Conservation (phyloP, 1,139 yeast genomes). For the Sporopachydermia cereana region DNA sequence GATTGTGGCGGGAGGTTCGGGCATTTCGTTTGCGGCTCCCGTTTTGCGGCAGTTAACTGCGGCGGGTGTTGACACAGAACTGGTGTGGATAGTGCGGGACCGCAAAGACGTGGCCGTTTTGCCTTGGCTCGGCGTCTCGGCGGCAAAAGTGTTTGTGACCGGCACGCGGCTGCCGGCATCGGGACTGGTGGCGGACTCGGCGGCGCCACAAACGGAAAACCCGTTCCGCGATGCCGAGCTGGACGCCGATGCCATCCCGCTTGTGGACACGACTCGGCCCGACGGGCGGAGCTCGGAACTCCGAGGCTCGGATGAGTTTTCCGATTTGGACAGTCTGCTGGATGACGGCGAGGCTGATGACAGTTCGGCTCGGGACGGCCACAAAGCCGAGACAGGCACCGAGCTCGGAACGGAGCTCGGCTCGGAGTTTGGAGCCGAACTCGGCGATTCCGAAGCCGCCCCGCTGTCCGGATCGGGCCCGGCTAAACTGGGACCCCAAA, state of each 20-base stretch:
- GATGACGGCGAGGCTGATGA: conserved; percentile 10
- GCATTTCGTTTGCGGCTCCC: conserved; percentile 68
- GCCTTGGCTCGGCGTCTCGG: conserved; percentile 21
- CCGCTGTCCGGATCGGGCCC: no score
- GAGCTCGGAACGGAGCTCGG: conserved; percentile 7
- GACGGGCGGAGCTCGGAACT: no score
- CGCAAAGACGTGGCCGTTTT: conserved; percentile 34
- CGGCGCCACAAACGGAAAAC: no score
- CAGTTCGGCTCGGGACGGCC: background rate
- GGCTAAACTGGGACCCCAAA: no score
- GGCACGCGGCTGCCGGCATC: conserved; percentile 10
- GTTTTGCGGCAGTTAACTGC: conserved; percentile 16
- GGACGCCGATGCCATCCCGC: background rate
- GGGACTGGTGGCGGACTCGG: conserved; percentile 2
- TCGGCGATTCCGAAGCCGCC: no score
- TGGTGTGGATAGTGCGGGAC: conserved; percentile 44
- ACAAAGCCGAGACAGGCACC: background rate
- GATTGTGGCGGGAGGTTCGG: conserved; percentile 79
- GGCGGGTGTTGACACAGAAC: conserved; percentile 14
- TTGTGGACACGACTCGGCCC: background rate
- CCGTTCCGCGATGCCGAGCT: background rate
- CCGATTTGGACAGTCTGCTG: no score
- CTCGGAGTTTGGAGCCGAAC: no score
- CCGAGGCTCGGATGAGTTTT: no score
- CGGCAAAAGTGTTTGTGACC: conserved; percentile 28